These are phyloP conservation scores for Ophiorrhiza pumila DNA, from an alignment of 257 asterid species.

Conservation along the genomic window DNA sequence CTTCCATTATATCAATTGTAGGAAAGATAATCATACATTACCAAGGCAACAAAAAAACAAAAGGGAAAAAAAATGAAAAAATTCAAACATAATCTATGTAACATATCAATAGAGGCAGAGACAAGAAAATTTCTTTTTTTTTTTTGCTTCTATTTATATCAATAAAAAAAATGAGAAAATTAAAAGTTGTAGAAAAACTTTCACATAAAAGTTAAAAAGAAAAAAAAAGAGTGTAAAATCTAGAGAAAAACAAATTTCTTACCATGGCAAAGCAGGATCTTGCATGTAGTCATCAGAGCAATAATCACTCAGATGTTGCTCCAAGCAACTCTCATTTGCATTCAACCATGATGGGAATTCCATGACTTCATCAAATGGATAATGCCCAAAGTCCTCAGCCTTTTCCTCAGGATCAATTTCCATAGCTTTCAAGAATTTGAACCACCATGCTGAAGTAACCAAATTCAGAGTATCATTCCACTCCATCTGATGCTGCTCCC, in stretches of 20 bases:
- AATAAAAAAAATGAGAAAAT: neutral
- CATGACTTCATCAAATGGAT: slow-evolving; percentile 70
- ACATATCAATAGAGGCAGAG: slow-evolving; percentile 1
- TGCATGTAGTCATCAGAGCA: slow-evolving; percentile 54
- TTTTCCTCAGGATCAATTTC: slow-evolving; percentile 53
- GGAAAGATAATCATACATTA: neutral
- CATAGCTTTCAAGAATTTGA: slow-evolving; percentile 67
- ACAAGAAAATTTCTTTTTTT: slow-evolving; percentile 12
- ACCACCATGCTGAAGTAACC: slow-evolving; percentile 91
- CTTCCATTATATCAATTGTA: neutral
- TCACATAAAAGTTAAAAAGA: neutral
- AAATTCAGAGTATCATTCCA: slow-evolving; percentile 86
- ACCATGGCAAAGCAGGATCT: slow-evolving; percentile 93
- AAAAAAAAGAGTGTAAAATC: neutral
- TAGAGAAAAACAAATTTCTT: slow-evolving; percentile 25
- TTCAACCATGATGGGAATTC: slow-evolving; percentile 89
- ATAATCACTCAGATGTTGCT: slow-evolving; percentile 41
- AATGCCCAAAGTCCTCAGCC: slow-evolving; percentile 34
- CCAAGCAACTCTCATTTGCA: slow-evolving; percentile 57
- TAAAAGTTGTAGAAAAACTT: neutral
- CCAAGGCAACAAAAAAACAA: neutral
- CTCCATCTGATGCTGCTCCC: slow-evolving; percentile 86
- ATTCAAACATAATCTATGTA: neutral
- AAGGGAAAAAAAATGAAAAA: too few species aligned
- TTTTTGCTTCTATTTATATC: neutral